phyloP scores from a whole-genome alignment of 768 basidiomycete genomes.

The Trichaptum fuscoviolaceum region DNA sequence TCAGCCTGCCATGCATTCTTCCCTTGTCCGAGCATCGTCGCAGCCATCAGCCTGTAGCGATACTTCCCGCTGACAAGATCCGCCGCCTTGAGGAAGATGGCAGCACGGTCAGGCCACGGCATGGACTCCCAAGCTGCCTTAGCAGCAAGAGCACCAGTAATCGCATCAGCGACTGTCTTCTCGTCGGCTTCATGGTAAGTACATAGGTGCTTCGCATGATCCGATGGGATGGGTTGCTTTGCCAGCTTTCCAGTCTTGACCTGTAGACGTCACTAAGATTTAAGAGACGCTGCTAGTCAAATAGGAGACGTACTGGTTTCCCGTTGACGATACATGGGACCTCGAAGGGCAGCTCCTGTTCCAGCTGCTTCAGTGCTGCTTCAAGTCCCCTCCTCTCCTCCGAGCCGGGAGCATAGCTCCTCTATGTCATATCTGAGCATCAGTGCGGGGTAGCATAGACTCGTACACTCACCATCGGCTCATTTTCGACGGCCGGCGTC shows the following conservation, averaged over 20 bases:
- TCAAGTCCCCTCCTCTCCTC: conserved; percentile 69
- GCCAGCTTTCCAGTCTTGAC: conserved; percentile 75
- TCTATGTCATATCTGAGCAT: conserved; percentile 34
- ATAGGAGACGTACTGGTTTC: conserved; percentile 52
- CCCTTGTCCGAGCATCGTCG: conserved; percentile 97
- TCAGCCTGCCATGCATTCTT: conserved; percentile 99
- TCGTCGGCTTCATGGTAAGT: conserved; percentile 86
- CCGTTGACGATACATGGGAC: conserved; percentile 94
- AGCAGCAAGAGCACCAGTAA: conserved; percentile 81
- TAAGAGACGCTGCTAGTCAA: background rate
- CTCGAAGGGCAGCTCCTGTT: conserved; percentile 79
- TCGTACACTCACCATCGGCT: conserved; percentile 69
- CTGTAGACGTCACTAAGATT: conserved; percentile 30
- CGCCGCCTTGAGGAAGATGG: conserved; percentile 97
- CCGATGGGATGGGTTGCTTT: conserved; percentile 80
- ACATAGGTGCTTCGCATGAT: conserved; percentile 78
- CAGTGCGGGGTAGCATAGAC: conserved; percentile 5
- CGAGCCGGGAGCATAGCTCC: conserved; percentile 73
- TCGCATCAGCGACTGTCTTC: conserved; percentile 68
- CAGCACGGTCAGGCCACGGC: conserved; percentile 96
- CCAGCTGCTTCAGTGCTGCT: conserved; percentile 73
- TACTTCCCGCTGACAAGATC: conserved; percentile 96
- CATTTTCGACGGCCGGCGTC: conserved; percentile 84
- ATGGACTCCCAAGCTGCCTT: conserved; percentile 88
- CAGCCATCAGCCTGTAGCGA: conserved; percentile 89